Conservation (phyloP, 1,284 basidiomycete species). For the Leccinum subrobustum region DNA sequence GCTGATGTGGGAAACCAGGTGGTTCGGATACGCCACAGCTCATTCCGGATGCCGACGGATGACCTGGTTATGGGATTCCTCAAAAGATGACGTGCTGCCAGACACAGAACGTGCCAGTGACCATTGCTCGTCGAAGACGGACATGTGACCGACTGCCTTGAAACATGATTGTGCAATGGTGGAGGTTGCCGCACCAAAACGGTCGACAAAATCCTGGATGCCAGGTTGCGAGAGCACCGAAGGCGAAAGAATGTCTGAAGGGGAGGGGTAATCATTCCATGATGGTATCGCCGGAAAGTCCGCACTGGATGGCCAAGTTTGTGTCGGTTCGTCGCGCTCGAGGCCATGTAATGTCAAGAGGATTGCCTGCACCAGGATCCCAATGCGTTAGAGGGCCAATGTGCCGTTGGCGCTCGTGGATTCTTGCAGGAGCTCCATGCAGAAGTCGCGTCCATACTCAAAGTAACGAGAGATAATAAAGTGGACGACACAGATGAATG, state of each 20-base stretch:
- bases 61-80: constrained; percentile 65
- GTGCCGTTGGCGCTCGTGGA: constrained; percentile 44
- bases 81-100: constrained; percentile 52
- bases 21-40: constrained; percentile 68
- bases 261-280: constrained; percentile 68
- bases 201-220: constrained; percentile 76
- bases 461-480: constrained; percentile 84
- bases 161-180: constrained; percentile 66
- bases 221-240: constrained; percentile 59
- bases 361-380: constrained; percentile 77
- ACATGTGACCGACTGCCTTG: constrained; percentile 73
- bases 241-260: constrained; percentile 60
- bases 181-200: constrained; percentile 61
- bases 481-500: constrained; percentile 80
- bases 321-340: constrained; percentile 68
- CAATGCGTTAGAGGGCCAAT: constrained; percentile 71
- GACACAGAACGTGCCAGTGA: constrained; percentile 46
- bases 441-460: constrained; percentile 83
- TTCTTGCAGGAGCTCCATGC: constrained; percentile 79
- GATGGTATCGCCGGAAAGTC: constrained; percentile 68
- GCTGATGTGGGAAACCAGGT: constrained; percentile 64
- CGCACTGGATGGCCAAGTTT: constrained; percentile 73
- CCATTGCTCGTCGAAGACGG: constrained; percentile 85
- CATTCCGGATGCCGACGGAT: constrained; percentile 72
- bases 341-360: constrained; percentile 71